A percentile compares a stretch with the other conserved stretches of the same genome.
Conservation (phyloP, 495 filamentous ascomycete genomes). For the Extremus antarcticus region DNA sequence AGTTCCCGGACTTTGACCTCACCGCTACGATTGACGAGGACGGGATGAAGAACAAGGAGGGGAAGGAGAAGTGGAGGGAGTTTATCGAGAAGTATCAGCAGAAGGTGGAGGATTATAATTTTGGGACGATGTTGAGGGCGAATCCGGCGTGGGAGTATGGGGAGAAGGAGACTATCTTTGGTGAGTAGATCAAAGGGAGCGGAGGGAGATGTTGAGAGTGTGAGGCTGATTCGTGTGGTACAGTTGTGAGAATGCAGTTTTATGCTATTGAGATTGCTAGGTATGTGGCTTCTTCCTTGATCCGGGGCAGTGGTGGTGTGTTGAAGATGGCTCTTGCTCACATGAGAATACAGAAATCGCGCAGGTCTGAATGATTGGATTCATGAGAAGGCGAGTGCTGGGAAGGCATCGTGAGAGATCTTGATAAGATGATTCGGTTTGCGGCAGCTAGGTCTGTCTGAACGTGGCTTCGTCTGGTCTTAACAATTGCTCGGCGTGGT, state of each 20-base stretch:
- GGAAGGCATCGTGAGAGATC: constrained; percentile 16
- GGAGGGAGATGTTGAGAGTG: background rate
- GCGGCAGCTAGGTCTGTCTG: too few relatives aligned
- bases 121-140: constrained; percentile 79
- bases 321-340: constrained; percentile 1
- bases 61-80: constrained; percentile 91
- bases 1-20: constrained; percentile 89
- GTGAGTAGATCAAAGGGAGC: constrained; percentile 30
- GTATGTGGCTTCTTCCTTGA: constrained; percentile 33
- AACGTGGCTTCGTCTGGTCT: too few relatives aligned
- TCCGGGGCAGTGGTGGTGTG: background rate
- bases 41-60: constrained; percentile 91
- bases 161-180: constrained; percentile 85
- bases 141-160: constrained; percentile 76
- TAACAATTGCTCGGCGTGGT: too few relatives aligned
- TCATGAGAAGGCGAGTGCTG: constrained; percentile 59
- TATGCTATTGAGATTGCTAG: constrained; percentile 93
- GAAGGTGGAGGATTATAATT: constrained; percentile 90
- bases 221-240: background rate
- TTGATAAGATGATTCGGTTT: too few relatives aligned
- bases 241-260: constrained; percentile 89
- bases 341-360: constrained; percentile 50
- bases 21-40: constrained; percentile 73
- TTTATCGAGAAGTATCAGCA: constrained; percentile 93
- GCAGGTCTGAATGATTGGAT: constrained; percentile 93